A percentile compares a stretch with the other conserved stretches of the same genome.
phyloP scores from a whole-genome alignment of 2,329 filamentous ascomycete genomes.

The Leptographium galeiforme region DNA sequence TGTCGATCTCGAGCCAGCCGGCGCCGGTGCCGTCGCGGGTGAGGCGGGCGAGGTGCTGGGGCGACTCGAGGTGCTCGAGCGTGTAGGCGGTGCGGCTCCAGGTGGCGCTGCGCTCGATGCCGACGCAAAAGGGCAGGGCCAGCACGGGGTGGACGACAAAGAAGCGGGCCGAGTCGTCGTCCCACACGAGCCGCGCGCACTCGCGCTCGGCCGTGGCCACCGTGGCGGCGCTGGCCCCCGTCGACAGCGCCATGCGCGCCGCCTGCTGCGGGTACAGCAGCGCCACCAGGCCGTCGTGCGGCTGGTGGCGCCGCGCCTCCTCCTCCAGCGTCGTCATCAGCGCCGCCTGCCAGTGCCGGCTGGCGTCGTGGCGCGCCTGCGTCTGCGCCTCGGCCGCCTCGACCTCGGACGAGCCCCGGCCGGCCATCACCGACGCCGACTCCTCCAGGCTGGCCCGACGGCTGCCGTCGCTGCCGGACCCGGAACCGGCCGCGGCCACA shows the following conservation, averaged over 20 bases:
- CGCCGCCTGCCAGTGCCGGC: slow-evolving; percentile 43
- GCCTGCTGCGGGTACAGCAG: slow-evolving; percentile 54
- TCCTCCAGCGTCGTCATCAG: slow-evolving; percentile 46
- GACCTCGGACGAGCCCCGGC: slow-evolving; percentile 20
- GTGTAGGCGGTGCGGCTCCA: slow-evolving; percentile 51
- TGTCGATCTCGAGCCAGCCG: slow-evolving; percentile 50
- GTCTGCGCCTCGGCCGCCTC: slow-evolving; percentile 20
- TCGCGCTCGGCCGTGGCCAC: slow-evolving; percentile 53
- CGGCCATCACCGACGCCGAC: slow-evolving; percentile 1
- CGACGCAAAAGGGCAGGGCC: slow-evolving; percentile 48
- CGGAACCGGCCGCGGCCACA: background rate
- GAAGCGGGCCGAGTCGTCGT: slow-evolving; percentile 43
- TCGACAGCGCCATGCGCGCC: slow-evolving; percentile 48
- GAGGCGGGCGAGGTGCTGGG: slow-evolving; percentile 45
- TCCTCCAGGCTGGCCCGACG: slow-evolving; percentile 12
- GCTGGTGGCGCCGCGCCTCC: slow-evolving; percentile 35
- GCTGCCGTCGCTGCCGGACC: slow-evolving; percentile 27
- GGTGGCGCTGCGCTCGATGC: slow-evolving; percentile 42
- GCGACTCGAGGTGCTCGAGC: slow-evolving; percentile 50
- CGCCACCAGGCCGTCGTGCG: slow-evolving; percentile 51
- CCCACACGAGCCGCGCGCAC: slow-evolving; percentile 59
- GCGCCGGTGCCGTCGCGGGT: slow-evolving; percentile 45
- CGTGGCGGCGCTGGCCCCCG: slow-evolving; percentile 43
- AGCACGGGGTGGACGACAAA: slow-evolving; percentile 52
- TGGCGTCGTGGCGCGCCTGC: slow-evolving; percentile 23